phyloP scores from a whole-genome alignment of 1,284 basidiomycete species.

The Apiotrichum gracile region DNA sequence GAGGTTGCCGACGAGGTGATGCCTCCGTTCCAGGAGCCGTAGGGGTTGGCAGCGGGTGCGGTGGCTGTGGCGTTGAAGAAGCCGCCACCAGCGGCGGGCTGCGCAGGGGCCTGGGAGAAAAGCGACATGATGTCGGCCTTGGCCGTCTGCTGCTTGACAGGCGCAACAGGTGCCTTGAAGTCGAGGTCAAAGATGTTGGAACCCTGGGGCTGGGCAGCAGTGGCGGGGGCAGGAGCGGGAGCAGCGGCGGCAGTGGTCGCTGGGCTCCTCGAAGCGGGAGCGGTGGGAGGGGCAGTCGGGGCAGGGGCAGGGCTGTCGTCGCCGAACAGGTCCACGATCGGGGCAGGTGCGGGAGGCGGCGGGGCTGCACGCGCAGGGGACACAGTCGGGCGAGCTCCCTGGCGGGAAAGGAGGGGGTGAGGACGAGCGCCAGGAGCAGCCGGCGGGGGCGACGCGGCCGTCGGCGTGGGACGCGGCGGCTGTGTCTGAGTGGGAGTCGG shows the following conservation, averaged over 20 bases:
- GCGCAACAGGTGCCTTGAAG: slow-evolving; percentile 40
- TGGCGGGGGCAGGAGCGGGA: slow-evolving; percentile 16
- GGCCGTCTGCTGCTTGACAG: slow-evolving; percentile 12
- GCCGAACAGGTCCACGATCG: slow-evolving; percentile 38
- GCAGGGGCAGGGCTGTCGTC: slow-evolving; percentile 19
- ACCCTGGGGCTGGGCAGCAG: slow-evolving; percentile 16
- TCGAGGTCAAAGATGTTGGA: slow-evolving; percentile 48
- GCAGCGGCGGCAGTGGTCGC: slow-evolving; percentile 17
- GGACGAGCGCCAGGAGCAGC: slow-evolving; percentile 19
- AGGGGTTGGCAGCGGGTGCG: slow-evolving; percentile 17
- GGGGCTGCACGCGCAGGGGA: slow-evolving; percentile 11
- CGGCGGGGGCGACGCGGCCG: slow-evolving; percentile 21
- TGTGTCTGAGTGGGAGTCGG: not conserved
- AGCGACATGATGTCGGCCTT: slow-evolving; percentile 49
- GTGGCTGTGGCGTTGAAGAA: slow-evolving; percentile 22
- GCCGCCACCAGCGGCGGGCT: slow-evolving; percentile 8
- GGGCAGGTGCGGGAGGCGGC: slow-evolving; percentile 13
- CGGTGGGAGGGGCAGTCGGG: slow-evolving; percentile 14
- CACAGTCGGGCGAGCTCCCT: slow-evolving; percentile 6
- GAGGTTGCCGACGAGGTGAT: slow-evolving; percentile 25
- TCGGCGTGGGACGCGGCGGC: slow-evolving; percentile 22
- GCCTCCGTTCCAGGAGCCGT: slow-evolving; percentile 36
- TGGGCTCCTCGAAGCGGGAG: not conserved
- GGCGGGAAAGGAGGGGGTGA: slow-evolving; percentile 40
- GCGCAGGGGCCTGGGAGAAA: slow-evolving; percentile 31